Evolutionary conservation across 1,284 basidiomycete species (phyloP).

Genomic region (Ceratobasidium sp.): DNA sequence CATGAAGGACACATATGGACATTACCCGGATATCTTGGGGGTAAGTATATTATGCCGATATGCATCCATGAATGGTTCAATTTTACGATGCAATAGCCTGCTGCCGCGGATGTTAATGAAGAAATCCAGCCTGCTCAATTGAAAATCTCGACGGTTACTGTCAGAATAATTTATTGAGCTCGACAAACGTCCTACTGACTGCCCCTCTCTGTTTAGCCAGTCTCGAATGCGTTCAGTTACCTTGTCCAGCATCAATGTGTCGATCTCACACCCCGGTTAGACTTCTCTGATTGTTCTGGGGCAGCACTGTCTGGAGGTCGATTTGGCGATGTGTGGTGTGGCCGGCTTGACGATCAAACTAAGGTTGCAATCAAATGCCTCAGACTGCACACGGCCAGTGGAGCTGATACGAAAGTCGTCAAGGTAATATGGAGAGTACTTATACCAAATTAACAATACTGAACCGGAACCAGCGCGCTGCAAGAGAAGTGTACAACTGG

Average conservation of each 20-base stretch:
- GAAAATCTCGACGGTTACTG: no score
- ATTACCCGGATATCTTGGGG: no score
- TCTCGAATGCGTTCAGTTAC: not conserved
- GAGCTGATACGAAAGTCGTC: not conserved
- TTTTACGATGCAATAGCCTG: no score
- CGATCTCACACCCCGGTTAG: not conserved
- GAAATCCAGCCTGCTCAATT: no score
- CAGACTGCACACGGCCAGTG: not conserved
- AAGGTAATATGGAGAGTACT: not conserved
- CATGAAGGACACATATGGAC: no score
- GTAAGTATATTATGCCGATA: no score
- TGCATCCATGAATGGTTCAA: no score
- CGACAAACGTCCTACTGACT: no score
- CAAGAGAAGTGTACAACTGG: conserved; percentile 16
- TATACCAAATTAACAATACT: not conserved
- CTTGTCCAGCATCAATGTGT: not conserved
- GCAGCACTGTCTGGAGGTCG: not conserved
- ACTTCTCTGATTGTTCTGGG: not conserved
- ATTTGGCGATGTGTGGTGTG: conserved; percentile 2
- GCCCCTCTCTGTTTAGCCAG: not conserved
- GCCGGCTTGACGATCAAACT: not conserved
- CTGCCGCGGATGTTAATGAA: no score
- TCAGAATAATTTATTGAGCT: no score
- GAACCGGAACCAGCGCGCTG: not conserved
- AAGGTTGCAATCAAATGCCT: conserved; percentile 5